Percentiles rank a stretch among this genome's conserved stretches.
Evolutionary conservation across 176 grass and related monocot genomes (phyloP).

Genomic region (Saccharum spontaneum): DNA sequence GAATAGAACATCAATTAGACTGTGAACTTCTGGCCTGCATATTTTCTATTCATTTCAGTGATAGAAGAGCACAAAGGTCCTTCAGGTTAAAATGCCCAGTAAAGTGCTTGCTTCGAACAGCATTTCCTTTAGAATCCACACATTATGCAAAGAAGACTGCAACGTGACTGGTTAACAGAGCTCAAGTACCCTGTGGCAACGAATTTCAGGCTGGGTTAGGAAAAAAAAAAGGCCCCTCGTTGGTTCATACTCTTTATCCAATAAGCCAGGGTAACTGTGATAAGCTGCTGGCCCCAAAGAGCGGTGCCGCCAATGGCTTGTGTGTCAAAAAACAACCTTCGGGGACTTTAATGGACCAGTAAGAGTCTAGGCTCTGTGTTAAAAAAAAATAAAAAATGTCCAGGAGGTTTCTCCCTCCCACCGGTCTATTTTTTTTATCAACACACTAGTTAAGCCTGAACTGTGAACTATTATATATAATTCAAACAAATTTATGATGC

Average conservation of each 20-base stretch:
- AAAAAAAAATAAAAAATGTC: background rate
- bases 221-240: too few species aligned
- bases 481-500: background rate
- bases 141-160: background rate
- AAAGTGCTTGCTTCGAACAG: slow-evolving; percentile 4
- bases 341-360: too few species aligned
- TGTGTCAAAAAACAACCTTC: background rate
- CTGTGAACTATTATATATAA: slow-evolving; percentile 13
- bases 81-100: background rate
- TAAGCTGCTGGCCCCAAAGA: too few species aligned
- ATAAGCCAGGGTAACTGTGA: too few species aligned
- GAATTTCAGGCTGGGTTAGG: too few species aligned
- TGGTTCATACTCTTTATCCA: too few species aligned
- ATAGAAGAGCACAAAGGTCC: slow-evolving; percentile 8
- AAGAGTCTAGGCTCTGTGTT: background rate
- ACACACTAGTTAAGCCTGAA: background rate
- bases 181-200: background rate
- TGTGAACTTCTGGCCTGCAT: background rate
- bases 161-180: background rate
- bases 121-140: background rate
- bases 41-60: slow-evolving; percentile 8
- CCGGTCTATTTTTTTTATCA: background rate
- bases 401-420: background rate
- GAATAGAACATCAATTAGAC: slow-evolving; percentile 1
- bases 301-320: too few species aligned